Evolutionary conservation across 169 alveolate species (phyloP), one percentile per base, ranked within the genome.

Genomic region (Eimeria acervulina): DNA sequence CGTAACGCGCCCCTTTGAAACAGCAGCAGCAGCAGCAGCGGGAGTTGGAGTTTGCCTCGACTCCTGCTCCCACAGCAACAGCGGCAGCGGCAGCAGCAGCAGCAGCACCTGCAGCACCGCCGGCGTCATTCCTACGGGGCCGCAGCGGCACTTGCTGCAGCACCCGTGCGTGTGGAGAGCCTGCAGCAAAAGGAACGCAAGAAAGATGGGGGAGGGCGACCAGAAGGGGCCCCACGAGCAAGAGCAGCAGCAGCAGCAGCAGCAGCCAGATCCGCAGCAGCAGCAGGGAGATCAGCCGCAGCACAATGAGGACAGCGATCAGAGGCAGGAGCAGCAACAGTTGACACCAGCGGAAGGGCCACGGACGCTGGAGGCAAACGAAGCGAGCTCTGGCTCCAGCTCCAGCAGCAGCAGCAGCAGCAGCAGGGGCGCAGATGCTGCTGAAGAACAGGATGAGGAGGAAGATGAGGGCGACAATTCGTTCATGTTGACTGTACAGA

Each of bases 11-110:
- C 31, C 40, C 36, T 66, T 66, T 28, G 76, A 23, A 66, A 28
- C 33, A 26, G 76, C 42, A 74, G 84, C 84, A 31, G 84, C 42
- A 74, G 84, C 84, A 31, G 84, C 84, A 74, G 42, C 52, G 13
- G 55, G 23, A 13, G 84, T 17, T 38, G 84, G 51, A 33, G 84
- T 74, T n/a, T n/a, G 52, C 47, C 31, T 10, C 8, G 84, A 51
- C 7, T 51, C 7, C 59, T n/a, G 51, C 38, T 21, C 38, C 51
- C 2, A 21, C 55, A 28, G 47, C 84, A 38, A 17, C 84, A 6
- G 84, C 84, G 47, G 76, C 55, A 74, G 84, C 84, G 19, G 84
- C 84, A 10, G 84, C 47, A 74, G 84, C 84, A 66, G 33, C 76
- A 19, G 76, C 76, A 66, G 28, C 31, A 2, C n/a, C n/a, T n/a